Percentiles rank a stretch among this genome's conserved stretches.
Evolutionary conservation across 2,329 filamentous ascomycete species (phyloP).

Genomic region (Nemania bipapillata): DNA sequence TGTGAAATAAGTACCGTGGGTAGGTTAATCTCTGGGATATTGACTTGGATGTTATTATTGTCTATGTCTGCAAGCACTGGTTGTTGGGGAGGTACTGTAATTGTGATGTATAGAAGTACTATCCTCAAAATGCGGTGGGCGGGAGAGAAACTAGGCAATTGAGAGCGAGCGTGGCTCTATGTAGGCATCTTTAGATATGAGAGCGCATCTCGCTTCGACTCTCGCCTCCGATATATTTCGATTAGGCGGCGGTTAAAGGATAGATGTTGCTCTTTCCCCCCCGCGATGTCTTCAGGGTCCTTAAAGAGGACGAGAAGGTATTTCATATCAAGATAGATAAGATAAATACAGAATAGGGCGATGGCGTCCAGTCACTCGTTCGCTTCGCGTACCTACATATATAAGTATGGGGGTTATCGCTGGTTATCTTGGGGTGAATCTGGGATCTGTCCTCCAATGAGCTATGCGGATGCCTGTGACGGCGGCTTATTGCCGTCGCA

Average conservation of each 20-base stretch:
- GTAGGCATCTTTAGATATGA: too few relatives aligned
- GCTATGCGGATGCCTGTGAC: background rate
- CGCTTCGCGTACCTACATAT: background rate
- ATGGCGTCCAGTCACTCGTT: background rate
- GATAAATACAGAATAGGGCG: background rate
- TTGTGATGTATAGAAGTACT: background rate
- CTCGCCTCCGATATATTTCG: background rate
- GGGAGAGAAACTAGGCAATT: background rate
- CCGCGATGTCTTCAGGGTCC: background rate
- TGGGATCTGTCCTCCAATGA: background rate
- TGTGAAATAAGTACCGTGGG: background rate
- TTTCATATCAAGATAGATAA: background rate
- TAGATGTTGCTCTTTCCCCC: background rate
- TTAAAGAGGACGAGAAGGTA: background rate
- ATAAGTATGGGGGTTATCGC: background rate
- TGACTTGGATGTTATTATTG: background rate
- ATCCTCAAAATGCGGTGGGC: background rate
- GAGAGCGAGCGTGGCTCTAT: background rate
- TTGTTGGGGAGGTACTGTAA: too few relatives aligned
- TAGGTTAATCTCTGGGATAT: background rate
- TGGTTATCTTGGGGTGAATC: constrained; percentile 1
- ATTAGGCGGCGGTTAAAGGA: background rate
- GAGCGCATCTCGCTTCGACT: background rate
- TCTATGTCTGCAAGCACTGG: too few relatives aligned
- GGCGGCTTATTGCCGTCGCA: background rate